These are phyloP conservation scores for Arthromyces matolae DNA, from an alignment of 768 basidiomycete genomes.

Conservation along the genomic window DNA sequence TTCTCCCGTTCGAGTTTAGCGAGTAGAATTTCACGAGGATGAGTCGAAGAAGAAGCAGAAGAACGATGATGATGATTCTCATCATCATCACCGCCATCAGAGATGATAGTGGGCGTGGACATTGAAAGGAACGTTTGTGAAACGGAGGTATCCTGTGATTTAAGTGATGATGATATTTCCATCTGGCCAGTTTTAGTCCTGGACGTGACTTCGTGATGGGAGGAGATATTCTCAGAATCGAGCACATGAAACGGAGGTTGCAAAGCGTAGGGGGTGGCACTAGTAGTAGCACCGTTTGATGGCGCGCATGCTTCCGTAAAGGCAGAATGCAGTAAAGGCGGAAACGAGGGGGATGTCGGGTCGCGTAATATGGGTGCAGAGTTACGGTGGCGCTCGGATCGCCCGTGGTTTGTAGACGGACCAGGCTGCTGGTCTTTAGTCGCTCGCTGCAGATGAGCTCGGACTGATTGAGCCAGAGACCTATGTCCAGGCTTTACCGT, in stretches of 20 bases:
- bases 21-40: constrained; percentile 36
- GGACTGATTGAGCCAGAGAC: constrained; percentile 45
- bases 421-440: not conserved
- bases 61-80: too few species aligned
- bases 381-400: constrained; percentile 3
- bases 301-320: too few species aligned
- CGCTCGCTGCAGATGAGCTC: constrained; percentile 37
- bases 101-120: constrained; percentile 5
- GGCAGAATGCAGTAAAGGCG: too few species aligned
- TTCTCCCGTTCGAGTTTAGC: constrained; percentile 43
- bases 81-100: too few species aligned
- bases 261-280: constrained; percentile 1
- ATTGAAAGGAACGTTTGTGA: constrained; percentile 12
- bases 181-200: constrained; percentile 5
- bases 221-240: constrained; percentile 6
- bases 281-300: not conserved
- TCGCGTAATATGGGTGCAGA: not conserved
- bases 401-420: not conserved
- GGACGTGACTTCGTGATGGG: constrained; percentile 4
- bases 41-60: constrained; percentile 9
- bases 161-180: constrained; percentile 6
- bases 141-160: constrained; percentile 8
- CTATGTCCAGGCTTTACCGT: constrained; percentile 22
- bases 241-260: not conserved
- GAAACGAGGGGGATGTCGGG: constrained; percentile 9